Base-by-base conservation (phyloP, 306 rosid genomes). In the Medicago arabica region DNA sequence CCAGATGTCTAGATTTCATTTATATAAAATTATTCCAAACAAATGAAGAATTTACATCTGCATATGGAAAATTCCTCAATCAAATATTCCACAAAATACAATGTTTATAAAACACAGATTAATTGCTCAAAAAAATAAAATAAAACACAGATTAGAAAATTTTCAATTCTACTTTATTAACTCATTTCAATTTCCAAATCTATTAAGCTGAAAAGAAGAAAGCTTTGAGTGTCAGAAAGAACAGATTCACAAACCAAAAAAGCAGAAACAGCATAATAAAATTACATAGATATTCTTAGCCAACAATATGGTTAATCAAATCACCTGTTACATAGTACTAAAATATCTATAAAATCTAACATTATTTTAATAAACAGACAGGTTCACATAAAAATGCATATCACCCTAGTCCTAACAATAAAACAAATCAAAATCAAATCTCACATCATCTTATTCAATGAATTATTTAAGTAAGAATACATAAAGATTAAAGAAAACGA, bases 261-360 rank as follows among this genome's bases (percentile, higher is more conserved):
- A 71, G 50, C 64, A 47, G 41, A 59, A 73, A 38, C 68, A 61
- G 6, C 16, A 55, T 47, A 41, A 25, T 31, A 9, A 72, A 73
- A 31, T 80, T 74, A 62, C 57, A 47, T 59, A 68, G 8, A 61
- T 23, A 40, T 71, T 71, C 51, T 65, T 23, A 34, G 53, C 64
- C 74, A 76, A 62, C 68, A 73, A 68, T 11, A 69, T 44, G 66
- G 55, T 71, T 28, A 75, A 69, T 4, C 68, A 75, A 69, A 53
- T 49, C 38, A 76, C 57, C 72, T 19, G 63, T 40, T 49, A 60
- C 9, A 59, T 11, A 66, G 63, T 46, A 67, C 13, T 19, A 18
- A 72, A 7, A 79, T 15, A 25, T 50, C 12, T 5, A 59, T 59
- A 59, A 38, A 4, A 25, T 19, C 66, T 34, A 16, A 40, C 10